Evolutionary conservation across 2,329 filamentous ascomycete genomes (phyloP).

Genomic region (Stenocarpella maydis): DNA sequence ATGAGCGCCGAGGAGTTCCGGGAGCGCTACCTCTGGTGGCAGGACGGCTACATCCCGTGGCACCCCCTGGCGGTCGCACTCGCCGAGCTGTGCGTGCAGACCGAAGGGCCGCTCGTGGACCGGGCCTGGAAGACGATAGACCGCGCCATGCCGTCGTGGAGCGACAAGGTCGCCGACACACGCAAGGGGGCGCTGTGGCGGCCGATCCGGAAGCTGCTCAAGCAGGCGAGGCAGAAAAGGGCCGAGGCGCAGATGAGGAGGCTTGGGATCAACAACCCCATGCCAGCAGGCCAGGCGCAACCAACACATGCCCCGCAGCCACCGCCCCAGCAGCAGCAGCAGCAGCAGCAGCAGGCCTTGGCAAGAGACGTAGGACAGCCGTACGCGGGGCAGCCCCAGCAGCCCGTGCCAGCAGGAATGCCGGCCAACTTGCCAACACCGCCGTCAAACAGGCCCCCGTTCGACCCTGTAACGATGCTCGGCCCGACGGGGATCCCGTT

Average conservation of each 20-base stretch:
- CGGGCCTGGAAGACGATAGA: slow-evolving; percentile 61
- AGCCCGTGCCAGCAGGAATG: background rate
- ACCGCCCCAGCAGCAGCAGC: too few species aligned
- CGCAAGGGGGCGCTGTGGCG: slow-evolving; percentile 60
- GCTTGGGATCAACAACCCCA: slow-evolving; percentile 36
- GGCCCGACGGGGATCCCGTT: slow-evolving; percentile 28
- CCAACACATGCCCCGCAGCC: background rate
- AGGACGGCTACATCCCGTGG: slow-evolving; percentile 62
- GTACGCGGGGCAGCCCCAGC: background rate
- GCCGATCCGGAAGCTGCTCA: slow-evolving; percentile 61
- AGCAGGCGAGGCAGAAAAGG: slow-evolving; percentile 55
- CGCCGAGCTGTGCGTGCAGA: slow-evolving; percentile 59
- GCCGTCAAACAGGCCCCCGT: background rate
- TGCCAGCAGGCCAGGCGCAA: slow-evolving; percentile 1
- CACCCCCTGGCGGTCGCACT: slow-evolving; percentile 61
- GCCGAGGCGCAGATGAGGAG: slow-evolving; percentile 43
- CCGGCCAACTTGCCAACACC: background rate
- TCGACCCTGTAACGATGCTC: slow-evolving; percentile 7
- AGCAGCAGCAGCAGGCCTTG: background rate
- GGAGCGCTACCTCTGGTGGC: slow-evolving; percentile 56
- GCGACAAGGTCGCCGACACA: slow-evolving; percentile 57
- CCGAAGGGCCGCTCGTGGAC: slow-evolving; percentile 54
- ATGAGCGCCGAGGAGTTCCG: slow-evolving; percentile 38
- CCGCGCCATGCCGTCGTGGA: slow-evolving; percentile 52
- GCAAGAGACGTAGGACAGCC: background rate